Percentiles rank a stretch among this genome's conserved stretches.
phyloP scores from a whole-genome alignment of 768 basidiomycete genomes.

The Strobilomyces confusus region DNA sequence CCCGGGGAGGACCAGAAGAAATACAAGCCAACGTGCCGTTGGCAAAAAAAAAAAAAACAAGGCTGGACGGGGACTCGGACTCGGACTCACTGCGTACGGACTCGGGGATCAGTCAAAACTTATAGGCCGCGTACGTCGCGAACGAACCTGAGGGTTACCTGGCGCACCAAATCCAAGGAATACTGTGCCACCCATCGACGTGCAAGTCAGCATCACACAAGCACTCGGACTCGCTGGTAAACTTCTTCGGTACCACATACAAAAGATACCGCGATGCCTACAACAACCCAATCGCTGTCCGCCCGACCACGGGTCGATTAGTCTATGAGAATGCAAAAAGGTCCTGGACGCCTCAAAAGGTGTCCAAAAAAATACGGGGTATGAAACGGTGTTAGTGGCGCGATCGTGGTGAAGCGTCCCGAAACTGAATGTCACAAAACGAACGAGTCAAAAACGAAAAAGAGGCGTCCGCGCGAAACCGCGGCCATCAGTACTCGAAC shows the following conservation, averaged over 20 bases:
- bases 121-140: too few relatives aligned
- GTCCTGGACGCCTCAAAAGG: background rate
- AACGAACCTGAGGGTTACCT: too few relatives aligned
- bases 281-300: background rate
- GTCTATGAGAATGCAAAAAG: background rate
- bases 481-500: constrained; percentile 48
- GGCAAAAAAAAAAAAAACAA: too few relatives aligned
- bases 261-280: background rate
- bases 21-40: too few relatives aligned
- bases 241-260: background rate
- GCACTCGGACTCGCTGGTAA: too few relatives aligned
- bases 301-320: background rate
- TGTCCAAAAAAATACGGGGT: background rate
- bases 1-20: too few relatives aligned
- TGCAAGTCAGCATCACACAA: too few relatives aligned
- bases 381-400: background rate
- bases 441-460: background rate
- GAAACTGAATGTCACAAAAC: constrained; percentile 2
- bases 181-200: too few relatives aligned
- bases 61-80: too few relatives aligned
- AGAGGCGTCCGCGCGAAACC: background rate
- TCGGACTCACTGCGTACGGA: too few relatives aligned
- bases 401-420: background rate
- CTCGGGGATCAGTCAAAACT: too few relatives aligned
- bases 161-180: too few relatives aligned